Base-by-base conservation (phyloP, 225 moss, liverwort and hornwort species). In the Marchantia polymorpha region DNA sequence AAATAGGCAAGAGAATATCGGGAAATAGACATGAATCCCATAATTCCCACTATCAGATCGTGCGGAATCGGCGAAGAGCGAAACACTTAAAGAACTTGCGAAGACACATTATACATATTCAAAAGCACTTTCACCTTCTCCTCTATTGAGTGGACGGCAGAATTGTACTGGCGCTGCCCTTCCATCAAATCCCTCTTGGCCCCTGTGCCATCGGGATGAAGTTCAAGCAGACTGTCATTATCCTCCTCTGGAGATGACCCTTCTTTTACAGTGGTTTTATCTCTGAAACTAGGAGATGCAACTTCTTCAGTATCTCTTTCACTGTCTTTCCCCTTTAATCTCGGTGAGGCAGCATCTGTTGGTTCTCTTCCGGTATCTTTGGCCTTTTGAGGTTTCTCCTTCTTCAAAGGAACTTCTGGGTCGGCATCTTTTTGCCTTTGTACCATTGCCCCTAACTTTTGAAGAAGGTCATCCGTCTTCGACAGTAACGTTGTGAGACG, bases 121-220 rank as follows among this genome's bases (percentile, higher is more conserved):
- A 16, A 58, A 15, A 16, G 58, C 20, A 58, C 17, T 20, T 9
- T 31, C 64, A 99, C 99, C 84, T 93, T 95, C 64, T 99, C 99
- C 84, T 99, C 99, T 39, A 99, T 99, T 39, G 99, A 91, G 80
- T 99, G 99, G 64, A 99, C 99, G 39, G 99, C 99, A 2, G 93
- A 99, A 65, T 95, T 95, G 78, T 99, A 99, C 81, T 99, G 99
- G 29, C 99, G 92, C 82, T 99, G 99, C 22, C 99, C 99, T 85
- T 95, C 95, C 80, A 95, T 86, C 68, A 95, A 69, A 79, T 99
- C 99, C 82, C 97, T 92, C 86, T 95, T 99, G 85, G 89, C 86
- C 22, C 74, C 80, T 69, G 82, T 0, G 17, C 4, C 60, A 46
- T 90, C 96, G 19, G 80, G 56, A 59, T 89, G 92, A 15, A 82